phyloP scores from a whole-genome alignment of 768 basidiomycete species.

The Pisolithus marmoratus region DNA sequence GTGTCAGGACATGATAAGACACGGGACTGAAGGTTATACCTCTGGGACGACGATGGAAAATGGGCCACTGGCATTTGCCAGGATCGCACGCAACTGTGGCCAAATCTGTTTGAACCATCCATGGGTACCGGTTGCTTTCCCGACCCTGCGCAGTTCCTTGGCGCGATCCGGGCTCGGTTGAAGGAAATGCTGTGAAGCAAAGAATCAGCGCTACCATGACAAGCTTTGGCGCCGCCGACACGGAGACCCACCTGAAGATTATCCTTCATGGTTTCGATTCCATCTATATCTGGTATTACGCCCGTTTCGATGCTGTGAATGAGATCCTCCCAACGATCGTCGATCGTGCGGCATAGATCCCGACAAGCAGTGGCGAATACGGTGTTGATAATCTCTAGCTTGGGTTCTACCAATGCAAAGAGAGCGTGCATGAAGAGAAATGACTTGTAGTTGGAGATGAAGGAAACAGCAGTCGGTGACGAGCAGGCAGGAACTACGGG shows the following conservation, averaged over 20 bases:
- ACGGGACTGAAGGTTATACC: conserved; percentile 5
- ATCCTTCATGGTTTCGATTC: too few relatives aligned
- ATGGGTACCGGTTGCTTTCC: not conserved
- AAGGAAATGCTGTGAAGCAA: conserved; percentile 10
- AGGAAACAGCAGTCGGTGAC: conserved; percentile 12
- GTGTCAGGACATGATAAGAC: conserved; percentile 9
- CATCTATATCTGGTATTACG: conserved; percentile 12
- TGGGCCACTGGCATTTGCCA: conserved; percentile 18
- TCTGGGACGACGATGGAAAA: conserved; percentile 4
- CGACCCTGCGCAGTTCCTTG: conserved; percentile 10
- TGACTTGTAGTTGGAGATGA: conserved; percentile 17
- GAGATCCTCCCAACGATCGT: conserved; percentile 15
- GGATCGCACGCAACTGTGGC: too few relatives aligned
- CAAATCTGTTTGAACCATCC: conserved; percentile 16
- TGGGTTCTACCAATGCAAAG: conserved; percentile 16
- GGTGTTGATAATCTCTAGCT: conserved; percentile 13
- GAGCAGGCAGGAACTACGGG: conserved; percentile 9
- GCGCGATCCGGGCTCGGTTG: conserved; percentile 12
- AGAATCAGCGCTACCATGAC: not conserved
- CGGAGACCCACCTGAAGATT: conserved; percentile 3
- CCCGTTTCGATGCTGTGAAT: conserved; percentile 14
- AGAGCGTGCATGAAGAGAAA: conserved; percentile 19
- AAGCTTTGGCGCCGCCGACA: too few relatives aligned
- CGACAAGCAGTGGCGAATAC: conserved; percentile 16
- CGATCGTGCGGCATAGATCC: conserved; percentile 14